Percentiles rank a stretch among this genome's conserved stretches.
These are phyloP conservation scores for Exophiala dermatitidis DNA, from an alignment of 2,329 filamentous ascomycete species.

Conservation along the genomic window DNA sequence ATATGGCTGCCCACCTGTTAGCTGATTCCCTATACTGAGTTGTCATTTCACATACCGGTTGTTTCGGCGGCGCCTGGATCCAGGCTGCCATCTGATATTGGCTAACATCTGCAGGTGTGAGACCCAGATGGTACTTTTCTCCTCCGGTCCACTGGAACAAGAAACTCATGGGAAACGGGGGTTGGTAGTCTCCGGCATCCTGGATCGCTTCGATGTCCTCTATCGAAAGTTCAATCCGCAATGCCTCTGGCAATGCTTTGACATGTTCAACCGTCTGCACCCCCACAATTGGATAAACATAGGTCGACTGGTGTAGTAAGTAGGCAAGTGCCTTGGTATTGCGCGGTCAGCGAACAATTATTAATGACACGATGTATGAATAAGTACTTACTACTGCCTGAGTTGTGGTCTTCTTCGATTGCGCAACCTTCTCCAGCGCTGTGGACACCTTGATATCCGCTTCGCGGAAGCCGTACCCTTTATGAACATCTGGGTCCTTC, in stretches of 20 bases:
- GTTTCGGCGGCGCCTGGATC: no score
- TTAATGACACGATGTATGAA: no score
- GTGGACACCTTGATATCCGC: constrained; percentile 46
- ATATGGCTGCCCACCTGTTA: no score
- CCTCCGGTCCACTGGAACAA: background rate
- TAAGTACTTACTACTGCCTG: no score
- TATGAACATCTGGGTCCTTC: no score
- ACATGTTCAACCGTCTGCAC: constrained; percentile 48
- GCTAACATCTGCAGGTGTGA: no score
- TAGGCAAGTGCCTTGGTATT: constrained; percentile 42
- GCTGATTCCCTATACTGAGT: no score
- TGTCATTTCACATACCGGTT: no score
- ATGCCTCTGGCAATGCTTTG: constrained; percentile 48
- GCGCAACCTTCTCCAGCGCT: constrained; percentile 44
- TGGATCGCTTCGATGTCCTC: constrained; percentile 53
- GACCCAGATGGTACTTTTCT: no score
- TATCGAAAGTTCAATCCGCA: constrained; percentile 44
- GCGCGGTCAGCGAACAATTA: no score
- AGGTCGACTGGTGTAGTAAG: constrained; percentile 44
- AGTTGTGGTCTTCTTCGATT: constrained; percentile 9
- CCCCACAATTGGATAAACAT: constrained; percentile 51
- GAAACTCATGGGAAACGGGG: constrained; percentile 46
- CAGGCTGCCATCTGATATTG: no score
- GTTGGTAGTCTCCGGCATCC: constrained; percentile 46
- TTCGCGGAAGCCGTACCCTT: no score